Evolutionary conservation across 2,329 filamentous ascomycete genomes (phyloP).

Genomic region (Myriosclerotinia duriaeana): DNA sequence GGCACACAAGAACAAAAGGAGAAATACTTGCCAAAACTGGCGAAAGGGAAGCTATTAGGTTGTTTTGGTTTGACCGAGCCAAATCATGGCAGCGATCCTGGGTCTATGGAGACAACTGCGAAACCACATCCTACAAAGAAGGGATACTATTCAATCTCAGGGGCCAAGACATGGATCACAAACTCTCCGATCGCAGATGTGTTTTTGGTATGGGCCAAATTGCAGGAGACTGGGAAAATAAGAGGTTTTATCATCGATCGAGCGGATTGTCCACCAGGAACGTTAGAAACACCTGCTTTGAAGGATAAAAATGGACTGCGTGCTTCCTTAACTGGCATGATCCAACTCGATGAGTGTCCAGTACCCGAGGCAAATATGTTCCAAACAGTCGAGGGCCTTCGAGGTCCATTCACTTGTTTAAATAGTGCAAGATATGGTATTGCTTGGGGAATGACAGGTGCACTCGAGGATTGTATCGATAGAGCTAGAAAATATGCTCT

Average conservation of each 20-base stretch:
- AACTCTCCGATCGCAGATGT: conserved; percentile 89
- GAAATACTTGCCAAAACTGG: conserved; percentile 75
- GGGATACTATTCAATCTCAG: conserved; percentile 75
- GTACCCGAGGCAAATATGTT: conserved; percentile 93
- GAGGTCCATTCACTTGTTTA: conserved; percentile 87
- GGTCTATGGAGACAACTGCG: conserved; percentile 86
- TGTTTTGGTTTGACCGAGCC: conserved; percentile 91
- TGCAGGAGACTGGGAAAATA: conserved; percentile 90
- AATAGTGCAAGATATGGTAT: conserved; percentile 95
- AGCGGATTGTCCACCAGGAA: conserved; percentile 79
- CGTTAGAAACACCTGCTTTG: conserved; percentile 85
- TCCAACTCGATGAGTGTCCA: conserved; percentile 87
- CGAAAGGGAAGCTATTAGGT: conserved; percentile 77
- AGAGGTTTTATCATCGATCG: conserved; percentile 89
- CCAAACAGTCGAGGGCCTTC: conserved; percentile 80
- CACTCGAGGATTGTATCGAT: conserved; percentile 85
- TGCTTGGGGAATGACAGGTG: conserved; percentile 88
- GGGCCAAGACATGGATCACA: conserved; percentile 92
- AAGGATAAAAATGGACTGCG: conserved; percentile 94
- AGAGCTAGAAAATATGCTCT: conserved; percentile 84
- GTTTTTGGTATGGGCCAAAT: conserved; percentile 87
- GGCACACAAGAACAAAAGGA: conserved; percentile 87
- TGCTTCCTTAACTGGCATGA: conserved; percentile 96
- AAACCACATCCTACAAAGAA: conserved; percentile 80
- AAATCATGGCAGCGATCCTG: conserved; percentile 89